Conservation (phyloP, 495 filamentous ascomycete species). For the Aspergillus homomorphus region DNA sequence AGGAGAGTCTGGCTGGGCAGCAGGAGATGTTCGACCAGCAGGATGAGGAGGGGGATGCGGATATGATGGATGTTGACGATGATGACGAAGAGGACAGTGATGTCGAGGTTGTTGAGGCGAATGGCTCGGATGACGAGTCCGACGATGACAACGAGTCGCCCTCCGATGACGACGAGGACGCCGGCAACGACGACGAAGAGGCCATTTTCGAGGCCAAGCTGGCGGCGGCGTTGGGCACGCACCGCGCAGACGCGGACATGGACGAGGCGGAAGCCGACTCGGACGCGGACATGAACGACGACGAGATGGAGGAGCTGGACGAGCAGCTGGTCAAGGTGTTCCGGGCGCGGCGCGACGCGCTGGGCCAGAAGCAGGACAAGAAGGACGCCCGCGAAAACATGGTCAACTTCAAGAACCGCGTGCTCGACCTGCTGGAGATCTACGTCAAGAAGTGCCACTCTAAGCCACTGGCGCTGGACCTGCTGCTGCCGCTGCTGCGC, state of each 20-base stretch:
- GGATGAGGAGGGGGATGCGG: constrained; percentile 54
- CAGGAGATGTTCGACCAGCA: constrained; percentile 79
- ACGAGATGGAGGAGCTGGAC: constrained; percentile 91
- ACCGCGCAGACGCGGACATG: constrained; percentile 53
- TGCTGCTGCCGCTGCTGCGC: constrained; percentile 64
- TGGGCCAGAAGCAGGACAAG: constrained; percentile 71
- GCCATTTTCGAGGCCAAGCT: constrained; percentile 75
- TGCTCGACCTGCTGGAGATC: constrained; percentile 82
- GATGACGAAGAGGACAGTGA: constrained; percentile 30
- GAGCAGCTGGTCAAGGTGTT: constrained; percentile 78
- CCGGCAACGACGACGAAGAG: constrained; percentile 50
- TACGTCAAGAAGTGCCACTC: constrained; percentile 77
- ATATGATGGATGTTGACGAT: constrained; percentile 34
- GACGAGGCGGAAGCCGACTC: constrained; percentile 55
- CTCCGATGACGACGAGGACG: constrained; percentile 43
- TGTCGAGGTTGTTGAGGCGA: constrained; percentile 41
- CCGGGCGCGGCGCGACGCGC: constrained; percentile 60
- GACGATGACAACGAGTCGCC: constrained; percentile 34
- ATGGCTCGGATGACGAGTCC: constrained; percentile 30
- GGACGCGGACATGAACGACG: constrained; percentile 84
- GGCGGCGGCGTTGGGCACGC: constrained; percentile 66
- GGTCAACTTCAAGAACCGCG: constrained; percentile 89
- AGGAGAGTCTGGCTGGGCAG: constrained; percentile 79
- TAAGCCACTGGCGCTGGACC: constrained; percentile 59
- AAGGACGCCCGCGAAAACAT: constrained; percentile 87